phyloP scores from a whole-genome alignment of 78 protist species.

The Dictyostelium purpureum region DNA sequence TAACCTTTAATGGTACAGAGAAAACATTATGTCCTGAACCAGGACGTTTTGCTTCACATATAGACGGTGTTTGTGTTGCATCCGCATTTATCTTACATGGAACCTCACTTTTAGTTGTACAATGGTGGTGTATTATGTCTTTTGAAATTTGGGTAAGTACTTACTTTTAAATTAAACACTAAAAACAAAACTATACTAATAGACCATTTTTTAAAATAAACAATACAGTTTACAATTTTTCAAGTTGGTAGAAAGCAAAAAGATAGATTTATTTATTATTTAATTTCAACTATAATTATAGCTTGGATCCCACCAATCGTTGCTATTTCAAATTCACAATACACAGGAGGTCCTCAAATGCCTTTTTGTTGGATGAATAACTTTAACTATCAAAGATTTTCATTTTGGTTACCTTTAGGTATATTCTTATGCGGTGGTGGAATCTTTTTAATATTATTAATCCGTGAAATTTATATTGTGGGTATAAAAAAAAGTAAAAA shows the following conservation, averaged over 20 bases:
- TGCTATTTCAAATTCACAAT: not conserved
- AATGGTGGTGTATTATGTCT: slow-evolving; percentile 35
- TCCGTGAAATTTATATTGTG: slow-evolving; percentile 20
- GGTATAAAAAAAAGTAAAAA: not conserved
- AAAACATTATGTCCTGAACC: slow-evolving; percentile 32
- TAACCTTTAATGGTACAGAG: slow-evolving; percentile 12
- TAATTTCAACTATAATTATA: not conserved
- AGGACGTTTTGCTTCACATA: not conserved
- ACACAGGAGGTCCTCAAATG: not conserved
- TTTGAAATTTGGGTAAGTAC: slow-evolving; percentile 33
- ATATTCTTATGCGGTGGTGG: slow-evolving; percentile 1
- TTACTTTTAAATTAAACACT: too few relatives aligned
- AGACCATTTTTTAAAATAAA: too few relatives aligned
- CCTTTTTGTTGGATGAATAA: slow-evolving; percentile 20
- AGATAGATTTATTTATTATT: not conserved
- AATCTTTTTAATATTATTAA: slow-evolving; percentile 15
- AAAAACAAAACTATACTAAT: too few relatives aligned
- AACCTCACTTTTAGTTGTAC: not conserved
- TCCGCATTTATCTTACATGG: slow-evolving; percentile 6
- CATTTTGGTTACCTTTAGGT: slow-evolving; percentile 28
- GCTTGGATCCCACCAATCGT: not conserved
- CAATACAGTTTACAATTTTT: not conserved
- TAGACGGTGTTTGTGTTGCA: slow-evolving; percentile 19
- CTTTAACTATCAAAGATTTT: not conserved
- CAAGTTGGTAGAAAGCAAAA: not conserved